Base-by-base conservation (phyloP, 2,329 filamentous ascomycete genomes). In the Xylariales sp. region DNA sequence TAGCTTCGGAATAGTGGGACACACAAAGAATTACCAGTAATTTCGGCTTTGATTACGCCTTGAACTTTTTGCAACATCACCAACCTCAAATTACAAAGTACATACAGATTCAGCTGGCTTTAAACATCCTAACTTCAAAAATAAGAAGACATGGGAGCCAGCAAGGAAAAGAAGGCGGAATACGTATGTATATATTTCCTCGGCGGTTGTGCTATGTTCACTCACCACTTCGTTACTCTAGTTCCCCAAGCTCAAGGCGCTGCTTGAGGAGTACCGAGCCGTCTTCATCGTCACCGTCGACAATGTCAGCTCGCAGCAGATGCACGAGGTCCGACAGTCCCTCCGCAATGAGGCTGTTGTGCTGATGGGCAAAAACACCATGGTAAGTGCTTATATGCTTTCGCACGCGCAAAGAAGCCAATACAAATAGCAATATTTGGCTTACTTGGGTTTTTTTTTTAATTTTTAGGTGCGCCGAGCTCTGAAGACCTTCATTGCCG, bases 231-330 rank as follows among this genome's bases (percentile, higher is more conserved):
- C 28, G 45, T 16, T 52, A n/a, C 45, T 57, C 83, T 97, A 99
- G 91, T 99, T 99, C 89, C 95, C 97, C 85, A 98, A 98, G 94
- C 94, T 99, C 84, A 97, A 97, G 91, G 84, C 84, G 85, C 90
- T 98, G 83, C 91, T 99, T 83, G 93, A 98, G 88, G 91, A 94
- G 83, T 98, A 97, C 92, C 90, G 90, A 84, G 95, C 92, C 81
- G 92, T 98, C 87, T 98, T 99, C 93, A 94, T 99, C 84, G 94
- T 97, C 84, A 81, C 90, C 81, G 91, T 95, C 82, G 93, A 98
- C 93, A 99, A 98, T 99, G 96, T 99, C 90, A 93, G 91, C 84
- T 99, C 96, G 78, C 96, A 99, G 91, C 97, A 99, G 91, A 99
- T 99, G 97, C 96, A 99, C 93, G 96, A 99, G 90, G 98, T 99